Base-by-base conservation (phyloP, 805 yeast species). In the Candida mattraensis region DNA sequence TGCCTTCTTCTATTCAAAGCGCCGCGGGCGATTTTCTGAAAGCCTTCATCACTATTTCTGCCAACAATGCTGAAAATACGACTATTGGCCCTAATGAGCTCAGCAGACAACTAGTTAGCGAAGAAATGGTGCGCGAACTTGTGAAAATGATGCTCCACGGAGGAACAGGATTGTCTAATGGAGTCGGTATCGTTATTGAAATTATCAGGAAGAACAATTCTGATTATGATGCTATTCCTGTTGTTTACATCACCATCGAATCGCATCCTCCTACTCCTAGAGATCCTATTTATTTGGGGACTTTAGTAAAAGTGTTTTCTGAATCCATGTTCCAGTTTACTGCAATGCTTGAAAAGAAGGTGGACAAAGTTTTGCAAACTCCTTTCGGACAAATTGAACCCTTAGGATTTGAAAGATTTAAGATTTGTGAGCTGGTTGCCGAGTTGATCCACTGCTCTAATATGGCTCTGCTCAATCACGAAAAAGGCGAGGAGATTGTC, bases 361-460 rank as follows among this genome's bases (percentile, higher is more conserved):
- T 54, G 27, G 61, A 59, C 30, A 63, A 63, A 40, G 60, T 60
- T 15, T 55, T 78, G 65, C 66, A 66, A 34, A 84, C 87, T 21
- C 83, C 88, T 24, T 71, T 83, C 47, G 86, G 87, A 13, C 61
- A 62, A 18, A 72, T 75, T 48, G 81, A 78, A 51, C 88, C 93
- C 2, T 64, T 93, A 15, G 99, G 99, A 0, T 87, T 91, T 58
- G 95, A 89, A 51, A 72, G 89, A 45, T 89, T 93, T 63, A 86
- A 88, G 54, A 76, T 93, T 16, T 81, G 95, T 42, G 99, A 93
- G 62, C 67, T 93, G 34, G 78, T 93, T 31, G 99, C 99, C 0
- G 99, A 93, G 54, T 69, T 93, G 25, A 70, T 93, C 38, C 99
- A 93, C 61, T 93, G 99, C 56, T 87, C 96, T n/a, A 93, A 93